phyloP scores from a whole-genome alignment of 805 yeast genomes.

The Cyberlindnera maclurae region DNA sequence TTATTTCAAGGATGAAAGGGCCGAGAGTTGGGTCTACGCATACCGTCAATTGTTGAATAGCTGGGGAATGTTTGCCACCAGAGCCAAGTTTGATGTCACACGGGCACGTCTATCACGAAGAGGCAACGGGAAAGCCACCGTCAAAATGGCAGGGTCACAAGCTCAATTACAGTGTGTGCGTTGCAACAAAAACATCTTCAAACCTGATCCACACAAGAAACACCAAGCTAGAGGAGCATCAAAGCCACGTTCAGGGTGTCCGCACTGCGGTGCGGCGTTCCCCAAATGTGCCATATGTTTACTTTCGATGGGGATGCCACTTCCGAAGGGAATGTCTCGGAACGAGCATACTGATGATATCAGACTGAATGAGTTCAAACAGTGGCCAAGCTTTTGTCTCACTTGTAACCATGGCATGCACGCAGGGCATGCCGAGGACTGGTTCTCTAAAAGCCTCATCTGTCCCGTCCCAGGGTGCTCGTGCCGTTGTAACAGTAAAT shows the following conservation, averaged over 20 bases:
- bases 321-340: slow-evolving; percentile 30
- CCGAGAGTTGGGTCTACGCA: slow-evolving; percentile 69
- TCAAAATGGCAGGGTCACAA: slow-evolving; percentile 58
- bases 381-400: slow-evolving; percentile 89
- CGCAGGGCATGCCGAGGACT: slow-evolving; percentile 91
- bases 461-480: slow-evolving; percentile 95
- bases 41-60: slow-evolving; percentile 66
- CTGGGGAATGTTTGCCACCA: slow-evolving; percentile 68
- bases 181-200: slow-evolving; percentile 69
- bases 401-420: slow-evolving; percentile 93
- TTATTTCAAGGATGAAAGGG: slow-evolving; percentile 67
- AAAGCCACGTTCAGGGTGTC: slow-evolving; percentile 39
- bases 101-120: slow-evolving; percentile 62
- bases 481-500: slow-evolving; percentile 67
- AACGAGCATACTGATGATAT: slow-evolving; percentile 12
- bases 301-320: slow-evolving; percentile 64
- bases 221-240: background rate
- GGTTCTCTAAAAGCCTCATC: slow-evolving; percentile 82
- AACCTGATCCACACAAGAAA: slow-evolving; percentile 20
- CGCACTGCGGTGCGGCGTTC: slow-evolving; percentile 79
- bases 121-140: slow-evolving; percentile 25
- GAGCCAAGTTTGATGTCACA: slow-evolving; percentile 83
- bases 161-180: slow-evolving; percentile 73
- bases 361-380: slow-evolving; percentile 36
- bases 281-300: slow-evolving; percentile 91